A percentile compares a stretch with the other conserved stretches of the same genome.
Evolutionary conservation across 2,329 filamentous ascomycete genomes (phyloP).

Genomic region (Hymenoscyphus linearis): DNA sequence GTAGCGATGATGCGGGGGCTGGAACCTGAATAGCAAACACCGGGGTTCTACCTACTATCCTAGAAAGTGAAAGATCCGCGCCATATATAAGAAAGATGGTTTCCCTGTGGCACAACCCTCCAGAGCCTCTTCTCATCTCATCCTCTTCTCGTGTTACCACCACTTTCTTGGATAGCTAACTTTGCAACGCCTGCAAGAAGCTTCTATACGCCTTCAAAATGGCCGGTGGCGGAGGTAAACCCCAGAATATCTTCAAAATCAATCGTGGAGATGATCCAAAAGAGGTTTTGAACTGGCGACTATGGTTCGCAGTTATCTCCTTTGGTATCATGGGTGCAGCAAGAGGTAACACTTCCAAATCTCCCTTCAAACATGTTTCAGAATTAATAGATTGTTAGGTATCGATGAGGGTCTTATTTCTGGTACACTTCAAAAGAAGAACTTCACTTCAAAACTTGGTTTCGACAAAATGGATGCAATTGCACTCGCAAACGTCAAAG

Average conservation of each 20-base stretch:
- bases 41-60: background rate
- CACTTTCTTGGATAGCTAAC: background rate
- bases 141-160: background rate
- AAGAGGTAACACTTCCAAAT: slow-evolving; percentile 42
- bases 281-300: slow-evolving; percentile 69
- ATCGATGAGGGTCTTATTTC: slow-evolving; percentile 73
- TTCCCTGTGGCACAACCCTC: background rate
- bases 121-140: background rate
- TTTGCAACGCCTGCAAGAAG: background rate
- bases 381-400: slow-evolving; percentile 31
- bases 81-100: background rate
- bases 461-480: slow-evolving; percentile 47
- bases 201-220: slow-evolving; percentile 30
- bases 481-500: slow-evolving; percentile 62
- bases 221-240: slow-evolving; percentile 49
- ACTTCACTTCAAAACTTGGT: slow-evolving; percentile 56
- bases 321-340: slow-evolving; percentile 74
- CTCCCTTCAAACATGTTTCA: slow-evolving; percentile 16
- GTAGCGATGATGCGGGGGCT: background rate
- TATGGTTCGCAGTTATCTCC: slow-evolving; percentile 71
- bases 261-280: slow-evolving; percentile 60
- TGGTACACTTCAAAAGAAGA: slow-evolving; percentile 61
- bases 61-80: background rate
- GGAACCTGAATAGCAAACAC: background rate
- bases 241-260: slow-evolving; percentile 59